Evolutionary conservation across 176 grass and related monocot species (phyloP).

Genomic region (Alloteropsis semialata): DNA sequence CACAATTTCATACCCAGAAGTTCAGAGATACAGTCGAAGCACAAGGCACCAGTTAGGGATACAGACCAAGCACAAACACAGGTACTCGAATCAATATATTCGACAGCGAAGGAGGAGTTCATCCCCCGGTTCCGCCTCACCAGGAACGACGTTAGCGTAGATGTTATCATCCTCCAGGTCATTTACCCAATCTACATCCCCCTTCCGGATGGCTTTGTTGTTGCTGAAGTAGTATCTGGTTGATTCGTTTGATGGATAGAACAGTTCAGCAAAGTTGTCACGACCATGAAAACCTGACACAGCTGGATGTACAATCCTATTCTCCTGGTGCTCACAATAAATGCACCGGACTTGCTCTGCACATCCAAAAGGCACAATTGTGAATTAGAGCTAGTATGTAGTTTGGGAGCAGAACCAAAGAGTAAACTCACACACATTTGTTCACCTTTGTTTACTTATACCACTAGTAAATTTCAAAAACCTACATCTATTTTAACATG

Average conservation of each 20-base stretch:
- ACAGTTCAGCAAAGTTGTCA: background rate
- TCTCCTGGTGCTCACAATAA: background rate
- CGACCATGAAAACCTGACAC: background rate
- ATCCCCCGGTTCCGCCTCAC: background rate
- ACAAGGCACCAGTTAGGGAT: too few species aligned
- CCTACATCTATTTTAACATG: too few species aligned
- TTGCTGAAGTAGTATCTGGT: background rate
- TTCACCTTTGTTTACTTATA: too few species aligned
- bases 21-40: too few species aligned
- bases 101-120: background rate
- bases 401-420: too few species aligned
- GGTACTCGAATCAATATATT: too few species aligned
- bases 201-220: background rate
- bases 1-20: too few species aligned
- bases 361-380: background rate
- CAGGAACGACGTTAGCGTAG: background rate
- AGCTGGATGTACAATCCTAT: background rate
- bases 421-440: too few species aligned
- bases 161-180: background rate
- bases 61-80: too few species aligned
- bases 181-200: background rate
- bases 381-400: background rate
- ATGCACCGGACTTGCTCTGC: background rate
- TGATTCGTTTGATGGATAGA: background rate
- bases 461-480: too few species aligned